These are phyloP conservation scores for Botrytis tulipae DNA, from an alignment of 2,329 filamentous ascomycete genomes.

Conservation along the genomic window DNA sequence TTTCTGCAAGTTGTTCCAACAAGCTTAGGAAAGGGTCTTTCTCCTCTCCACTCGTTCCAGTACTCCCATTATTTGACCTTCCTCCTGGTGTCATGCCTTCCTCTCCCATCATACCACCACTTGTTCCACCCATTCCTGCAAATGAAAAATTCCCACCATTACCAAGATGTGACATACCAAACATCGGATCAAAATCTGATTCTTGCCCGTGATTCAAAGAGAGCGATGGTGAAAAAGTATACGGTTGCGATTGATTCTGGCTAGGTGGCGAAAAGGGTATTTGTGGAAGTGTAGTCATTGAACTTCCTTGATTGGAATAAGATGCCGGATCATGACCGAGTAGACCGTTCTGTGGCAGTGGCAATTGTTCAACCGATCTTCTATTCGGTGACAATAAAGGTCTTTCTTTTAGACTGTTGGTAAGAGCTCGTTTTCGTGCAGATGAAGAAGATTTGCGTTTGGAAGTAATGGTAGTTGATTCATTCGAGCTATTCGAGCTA, in stretches of 20 bases:
- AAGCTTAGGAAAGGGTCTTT: slow-evolving; percentile 80
- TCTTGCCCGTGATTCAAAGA: slow-evolving; percentile 25
- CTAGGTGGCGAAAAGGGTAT: slow-evolving; percentile 40
- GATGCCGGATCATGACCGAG: not conserved
- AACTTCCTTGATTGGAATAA: slow-evolving; percentile 4
- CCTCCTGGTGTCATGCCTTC: slow-evolving; percentile 43
- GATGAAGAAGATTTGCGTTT: slow-evolving; percentile 27
- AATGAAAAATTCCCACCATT: slow-evolving; percentile 43
- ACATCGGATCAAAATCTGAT: slow-evolving; percentile 58
- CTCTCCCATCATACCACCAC: slow-evolving; percentile 41
- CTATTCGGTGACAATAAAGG: slow-evolving; percentile 36
- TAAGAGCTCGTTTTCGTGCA: slow-evolving; percentile 41
- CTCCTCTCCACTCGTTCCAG: slow-evolving; percentile 56
- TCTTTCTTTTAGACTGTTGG: slow-evolving; percentile 36
- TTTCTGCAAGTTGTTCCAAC: slow-evolving; percentile 79
- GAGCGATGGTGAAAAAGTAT: slow-evolving; percentile 30
- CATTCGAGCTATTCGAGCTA: slow-evolving; percentile 34
- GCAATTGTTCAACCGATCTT: slow-evolving; percentile 17
- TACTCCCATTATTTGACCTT: slow-evolving; percentile 51
- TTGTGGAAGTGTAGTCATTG: slow-evolving; percentile 11
- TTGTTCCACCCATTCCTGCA: slow-evolving; percentile 51
- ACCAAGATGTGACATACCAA: slow-evolving; percentile 54
- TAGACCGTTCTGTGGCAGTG: slow-evolving; percentile 9
- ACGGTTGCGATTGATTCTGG: slow-evolving; percentile 11
- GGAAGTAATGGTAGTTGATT: not conserved